Evolutionary conservation across 257 asterid species (phyloP), one percentile per base, ranked within the genome.

Genomic region (Capsicum rhomboideum): DNA sequence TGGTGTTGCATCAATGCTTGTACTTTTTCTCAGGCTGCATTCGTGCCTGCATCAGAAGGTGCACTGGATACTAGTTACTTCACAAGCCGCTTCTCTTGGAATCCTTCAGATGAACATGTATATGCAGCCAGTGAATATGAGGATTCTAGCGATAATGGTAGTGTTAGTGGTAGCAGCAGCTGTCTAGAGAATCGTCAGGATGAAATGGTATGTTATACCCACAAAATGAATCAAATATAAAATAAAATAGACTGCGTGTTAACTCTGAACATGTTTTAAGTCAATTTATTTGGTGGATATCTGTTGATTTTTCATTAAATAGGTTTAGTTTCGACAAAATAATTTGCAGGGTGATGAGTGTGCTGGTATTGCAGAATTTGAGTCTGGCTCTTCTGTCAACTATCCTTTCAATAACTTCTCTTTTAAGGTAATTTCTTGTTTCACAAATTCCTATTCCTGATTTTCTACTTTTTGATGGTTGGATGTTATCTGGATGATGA

Each of bases 341-440:
- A 20, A 78, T 54, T 44, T 40, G 71, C 91, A 91, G 91, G 99
- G 93, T 63, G 99, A 96, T 67, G 98, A 93, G 85, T 94, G 90
- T 58, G 93, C 79, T 63, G 92, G 97, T 53, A 79, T 89, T 66
- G 74, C 91, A 3, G 98, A 93, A 83, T 93, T 91, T 23, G 98
- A 93, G 42, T 88, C 98, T 10, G 86, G 91, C 90, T 87, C 87
- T 88, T 92, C 94, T 69, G 90, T 94, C 88, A 87, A 94, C 87
- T 94, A 94, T 85, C 94, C 99, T 87, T 96, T 96, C 79, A 96
- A 98, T 91, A 96, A 96, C 88, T 96, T 96, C 89, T 96, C 99
- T 5, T 96, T 96, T 31, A 96, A 96, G 99, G 99, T 96, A 90
- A 56, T 44, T 42, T 16, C n/a, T 64, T 79, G 63, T 28, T 52